Conservation (phyloP, 1,139 yeast genomes). For the Yamadazyma diddensiae region DNA sequence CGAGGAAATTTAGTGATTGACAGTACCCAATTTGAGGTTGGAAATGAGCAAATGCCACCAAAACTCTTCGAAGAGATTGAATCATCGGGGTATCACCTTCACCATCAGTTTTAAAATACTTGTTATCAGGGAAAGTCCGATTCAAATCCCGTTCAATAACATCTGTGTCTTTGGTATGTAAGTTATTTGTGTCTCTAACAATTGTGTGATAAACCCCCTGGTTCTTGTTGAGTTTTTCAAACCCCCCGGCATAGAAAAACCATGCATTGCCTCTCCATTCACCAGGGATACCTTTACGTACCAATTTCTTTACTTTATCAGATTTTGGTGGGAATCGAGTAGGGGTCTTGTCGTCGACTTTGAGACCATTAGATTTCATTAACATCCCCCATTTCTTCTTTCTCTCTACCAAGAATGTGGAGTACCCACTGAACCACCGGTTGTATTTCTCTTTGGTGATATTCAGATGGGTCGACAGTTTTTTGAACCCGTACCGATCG, state of each 20-base stretch:
- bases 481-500: conserved; percentile 86
- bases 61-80: conserved; percentile 70
- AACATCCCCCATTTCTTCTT: conserved; percentile 73
- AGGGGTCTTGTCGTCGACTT: conserved; percentile 25
- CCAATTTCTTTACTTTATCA: conserved; percentile 76
- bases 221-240: conserved; percentile 66
- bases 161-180: conserved; percentile 72
- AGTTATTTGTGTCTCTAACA: conserved; percentile 49
- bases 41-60: conserved; percentile 79
- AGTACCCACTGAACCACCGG: conserved; percentile 68
- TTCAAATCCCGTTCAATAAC: conserved; percentile 90
- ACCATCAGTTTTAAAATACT: conserved; percentile 53
- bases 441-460: conserved; percentile 60
- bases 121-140: conserved; percentile 92
- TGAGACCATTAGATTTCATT: conserved; percentile 67
- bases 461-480: conserved; percentile 45
- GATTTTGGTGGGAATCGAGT: conserved; percentile 77
- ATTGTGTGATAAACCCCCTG: conserved; percentile 71
- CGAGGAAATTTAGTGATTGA: conserved; percentile 88
- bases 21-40: conserved; percentile 94
- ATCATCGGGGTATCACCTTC: conserved; percentile 59
- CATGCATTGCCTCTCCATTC: conserved; percentile 98
- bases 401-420: conserved; percentile 59
- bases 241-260: conserved; percentile 95
- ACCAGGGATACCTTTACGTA: conserved; percentile 91